Percentiles rank a stretch among this genome's conserved stretches.
phyloP scores from a whole-genome alignment of 2,329 filamentous ascomycete species.

The Blumeria hordei region DNA sequence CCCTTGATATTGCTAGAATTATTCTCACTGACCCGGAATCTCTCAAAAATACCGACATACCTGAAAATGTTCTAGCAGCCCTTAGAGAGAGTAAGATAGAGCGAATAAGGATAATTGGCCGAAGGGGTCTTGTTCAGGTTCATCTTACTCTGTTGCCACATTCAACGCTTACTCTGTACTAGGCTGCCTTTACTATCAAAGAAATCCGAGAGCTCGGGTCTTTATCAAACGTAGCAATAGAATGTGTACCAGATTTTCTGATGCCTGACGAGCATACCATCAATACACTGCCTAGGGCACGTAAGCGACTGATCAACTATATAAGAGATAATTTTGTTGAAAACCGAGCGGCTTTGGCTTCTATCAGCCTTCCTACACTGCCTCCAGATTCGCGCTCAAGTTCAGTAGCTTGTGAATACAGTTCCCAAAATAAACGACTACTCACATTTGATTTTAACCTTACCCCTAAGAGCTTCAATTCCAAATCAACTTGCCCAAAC shows the following conservation, averaged over 20 bases:
- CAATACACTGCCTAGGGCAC: slow-evolving; percentile 47
- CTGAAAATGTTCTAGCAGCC: slow-evolving; percentile 54
- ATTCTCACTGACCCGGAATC: slow-evolving; percentile 52
- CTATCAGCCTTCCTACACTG: no score
- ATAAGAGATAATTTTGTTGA: slow-evolving; percentile 2
- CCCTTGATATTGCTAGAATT: slow-evolving; percentile 76
- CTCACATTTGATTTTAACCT: slow-evolving; percentile 40
- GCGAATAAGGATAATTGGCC: slow-evolving; percentile 65
- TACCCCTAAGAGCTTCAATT: slow-evolving; percentile 43
- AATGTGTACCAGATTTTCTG: slow-evolving; percentile 38
- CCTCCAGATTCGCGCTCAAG: no score
- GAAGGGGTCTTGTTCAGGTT: slow-evolving; percentile 72
- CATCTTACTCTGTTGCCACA: slow-evolving; percentile 7
- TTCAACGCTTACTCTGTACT: slow-evolving; percentile 3
- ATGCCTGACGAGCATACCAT: slow-evolving; percentile 34
- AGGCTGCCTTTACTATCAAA: slow-evolving; percentile 90
- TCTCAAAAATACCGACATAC: slow-evolving; percentile 67
- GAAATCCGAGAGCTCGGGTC: slow-evolving; percentile 75
- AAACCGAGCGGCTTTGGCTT: no score
- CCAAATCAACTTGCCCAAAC: slow-evolving; percentile 19
- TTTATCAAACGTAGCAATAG: slow-evolving; percentile 46
- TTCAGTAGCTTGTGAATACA: no score
- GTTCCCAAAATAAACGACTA: no score
- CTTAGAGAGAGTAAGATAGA: slow-evolving; percentile 50
- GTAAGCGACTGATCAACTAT: slow-evolving; percentile 38